A percentile compares a stretch with the other conserved stretches of the same genome.
Evolutionary conservation across 1,139 yeast species (phyloP).

Genomic region (Taiozyma sp.): DNA sequence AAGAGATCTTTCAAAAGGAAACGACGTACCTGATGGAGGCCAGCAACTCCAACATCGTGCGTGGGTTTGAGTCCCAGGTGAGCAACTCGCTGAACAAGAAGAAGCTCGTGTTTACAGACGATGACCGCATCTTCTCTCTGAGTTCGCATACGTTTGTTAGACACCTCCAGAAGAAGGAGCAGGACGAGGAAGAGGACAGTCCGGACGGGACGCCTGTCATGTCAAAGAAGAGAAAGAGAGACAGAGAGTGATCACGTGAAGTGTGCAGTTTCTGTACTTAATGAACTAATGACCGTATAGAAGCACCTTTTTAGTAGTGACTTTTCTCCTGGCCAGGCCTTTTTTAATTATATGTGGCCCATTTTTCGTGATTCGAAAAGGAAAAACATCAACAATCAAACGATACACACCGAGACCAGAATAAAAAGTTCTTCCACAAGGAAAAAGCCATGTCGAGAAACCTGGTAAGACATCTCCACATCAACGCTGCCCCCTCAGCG

Average conservation of each 20-base stretch:
- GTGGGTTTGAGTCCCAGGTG: conserved; percentile 61
- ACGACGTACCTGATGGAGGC: conserved; percentile 71
- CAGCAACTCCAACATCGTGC: conserved; percentile 51
- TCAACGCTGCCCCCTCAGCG: neutral
- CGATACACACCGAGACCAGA: too few species aligned
- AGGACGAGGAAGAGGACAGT: conserved; percentile 22
- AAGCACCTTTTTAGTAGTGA: neutral
- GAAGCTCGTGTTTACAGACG: conserved; percentile 59
- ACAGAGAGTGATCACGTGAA: neutral
- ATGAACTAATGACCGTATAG: neutral
- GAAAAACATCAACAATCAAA: too few species aligned
- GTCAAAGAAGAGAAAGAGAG: conserved; percentile 6
- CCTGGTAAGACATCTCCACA: neutral
- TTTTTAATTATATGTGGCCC: neutral
- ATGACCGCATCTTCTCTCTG: conserved; percentile 80
- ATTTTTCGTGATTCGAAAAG: too few species aligned
- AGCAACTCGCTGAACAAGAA: conserved; percentile 35
- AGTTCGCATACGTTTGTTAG: conserved; percentile 72
- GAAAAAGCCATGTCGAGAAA: neutral
- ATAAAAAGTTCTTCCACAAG: too few species aligned
- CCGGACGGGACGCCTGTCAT: conserved; percentile 17
- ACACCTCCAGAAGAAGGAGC: conserved; percentile 41
- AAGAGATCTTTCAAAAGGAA: conserved; percentile 76
- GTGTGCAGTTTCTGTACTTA: neutral
- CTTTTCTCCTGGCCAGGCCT: too few species aligned